phyloP scores from a whole-genome alignment of 345 rosid genomes.

The Passiflora organensis region DNA sequence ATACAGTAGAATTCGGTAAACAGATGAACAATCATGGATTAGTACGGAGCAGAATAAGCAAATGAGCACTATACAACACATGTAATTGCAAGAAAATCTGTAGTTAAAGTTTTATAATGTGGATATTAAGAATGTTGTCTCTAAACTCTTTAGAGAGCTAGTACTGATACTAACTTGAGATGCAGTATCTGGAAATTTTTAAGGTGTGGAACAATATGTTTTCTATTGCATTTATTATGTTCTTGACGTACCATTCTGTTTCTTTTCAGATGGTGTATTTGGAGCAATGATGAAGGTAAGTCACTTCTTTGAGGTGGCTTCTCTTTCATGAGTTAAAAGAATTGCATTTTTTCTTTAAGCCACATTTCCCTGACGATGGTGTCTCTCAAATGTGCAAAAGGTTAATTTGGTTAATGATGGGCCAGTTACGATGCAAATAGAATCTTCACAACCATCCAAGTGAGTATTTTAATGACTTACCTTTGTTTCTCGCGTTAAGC shows the following conservation, averaged over 20 bases:
- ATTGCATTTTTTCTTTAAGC: neutral
- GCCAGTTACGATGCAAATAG: slow-evolving; percentile 88
- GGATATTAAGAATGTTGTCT: too few relatives aligned
- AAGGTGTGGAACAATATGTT: neutral
- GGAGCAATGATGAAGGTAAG: slow-evolving; percentile 91
- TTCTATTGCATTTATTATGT: neutral
- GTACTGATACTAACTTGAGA: too few relatives aligned
- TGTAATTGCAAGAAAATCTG: too few relatives aligned
- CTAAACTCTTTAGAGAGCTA: too few relatives aligned
- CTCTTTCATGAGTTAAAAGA: neutral
- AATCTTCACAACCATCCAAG: slow-evolving; percentile 63
- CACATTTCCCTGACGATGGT: neutral
- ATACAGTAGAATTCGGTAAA: too few relatives aligned
- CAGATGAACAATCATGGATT: too few relatives aligned
- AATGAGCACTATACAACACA: too few relatives aligned
- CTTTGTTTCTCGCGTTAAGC: neutral
- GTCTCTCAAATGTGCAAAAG: slow-evolving; percentile 25
- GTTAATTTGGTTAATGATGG: slow-evolving; percentile 84
- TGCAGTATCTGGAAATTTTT: too few relatives aligned
- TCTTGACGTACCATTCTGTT: neutral
- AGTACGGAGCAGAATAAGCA: too few relatives aligned
- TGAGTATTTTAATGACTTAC: slow-evolving; percentile 25
- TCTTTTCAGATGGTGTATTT: slow-evolving; percentile 64
- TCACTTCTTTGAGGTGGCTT: neutral
- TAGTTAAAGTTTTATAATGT: too few relatives aligned